Conservation (phyloP, 1,139 yeast species). For the Wickerhamomyces sp. region DNA sequence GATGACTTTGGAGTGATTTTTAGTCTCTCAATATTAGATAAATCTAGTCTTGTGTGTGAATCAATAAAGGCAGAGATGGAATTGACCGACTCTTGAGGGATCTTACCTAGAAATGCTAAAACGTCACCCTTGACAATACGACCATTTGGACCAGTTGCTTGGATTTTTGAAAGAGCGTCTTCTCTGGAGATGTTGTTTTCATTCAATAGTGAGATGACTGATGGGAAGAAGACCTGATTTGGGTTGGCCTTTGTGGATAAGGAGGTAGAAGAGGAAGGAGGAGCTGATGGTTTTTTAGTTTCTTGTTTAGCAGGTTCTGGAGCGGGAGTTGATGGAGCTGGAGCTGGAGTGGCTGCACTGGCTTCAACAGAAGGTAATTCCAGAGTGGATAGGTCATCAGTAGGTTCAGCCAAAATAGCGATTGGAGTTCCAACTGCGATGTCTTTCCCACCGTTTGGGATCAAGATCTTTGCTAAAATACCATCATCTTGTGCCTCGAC, state of each 20-base stretch:
- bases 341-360: slow-evolving; percentile 23
- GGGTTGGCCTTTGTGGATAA: slow-evolving; percentile 45
- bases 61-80: slow-evolving; percentile 53
- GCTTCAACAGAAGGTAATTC: slow-evolving; percentile 49
- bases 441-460: slow-evolving; percentile 67
- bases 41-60: slow-evolving; percentile 63
- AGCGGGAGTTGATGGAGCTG: slow-evolving; percentile 15
- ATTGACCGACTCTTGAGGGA: slow-evolving; percentile 49
- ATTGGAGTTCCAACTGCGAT: slow-evolving; percentile 86
- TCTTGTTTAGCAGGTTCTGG: slow-evolving; percentile 6
- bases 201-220: slow-evolving; percentile 66
- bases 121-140: slow-evolving; percentile 88
- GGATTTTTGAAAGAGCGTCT: slow-evolving; percentile 66
- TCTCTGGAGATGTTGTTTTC: slow-evolving; percentile 56
- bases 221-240: slow-evolving; percentile 67
- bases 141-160: slow-evolving; percentile 88
- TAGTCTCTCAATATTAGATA: slow-evolving; percentile 59
- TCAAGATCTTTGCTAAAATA: slow-evolving; percentile 70
- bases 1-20: slow-evolving; percentile 35
- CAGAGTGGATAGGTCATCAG: slow-evolving; percentile 67
- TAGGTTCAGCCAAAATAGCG: slow-evolving; percentile 83
- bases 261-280: not conserved
- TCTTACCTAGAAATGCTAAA: slow-evolving; percentile 73
- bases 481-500: slow-evolving; percentile 96
- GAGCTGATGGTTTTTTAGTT: not conserved